Conservation (phyloP, 352 stramenopile species). For the Pythium chondricola region DNA sequence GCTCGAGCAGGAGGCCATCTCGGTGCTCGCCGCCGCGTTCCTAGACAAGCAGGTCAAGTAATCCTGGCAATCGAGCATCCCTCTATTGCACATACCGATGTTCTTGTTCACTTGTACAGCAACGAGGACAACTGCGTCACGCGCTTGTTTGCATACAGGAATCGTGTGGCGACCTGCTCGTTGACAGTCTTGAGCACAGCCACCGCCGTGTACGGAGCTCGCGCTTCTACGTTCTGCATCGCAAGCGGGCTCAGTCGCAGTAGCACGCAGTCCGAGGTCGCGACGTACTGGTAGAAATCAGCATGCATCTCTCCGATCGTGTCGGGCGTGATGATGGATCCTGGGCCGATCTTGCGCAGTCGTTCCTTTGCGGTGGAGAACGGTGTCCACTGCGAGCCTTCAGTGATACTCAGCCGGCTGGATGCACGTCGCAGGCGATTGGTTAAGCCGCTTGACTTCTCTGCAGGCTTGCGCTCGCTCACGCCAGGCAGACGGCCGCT, state of each 20-base stretch:
- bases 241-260: slow-evolving; percentile 47
- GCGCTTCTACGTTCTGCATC: slow-evolving; percentile 49
- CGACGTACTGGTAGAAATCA: slow-evolving; percentile 54
- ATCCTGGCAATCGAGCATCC: neutral
- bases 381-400: slow-evolving; percentile 54
- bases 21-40: slow-evolving; percentile 49
- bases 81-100: slow-evolving; percentile 1
- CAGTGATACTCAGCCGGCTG: slow-evolving; percentile 26
- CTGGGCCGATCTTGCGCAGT: slow-evolving; percentile 67
- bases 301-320: slow-evolving; percentile 19
- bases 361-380: slow-evolving; percentile 58
- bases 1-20: slow-evolving; percentile 93
- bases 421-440: neutral
- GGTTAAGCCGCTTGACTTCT: neutral
- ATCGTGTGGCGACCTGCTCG: slow-evolving; percentile 44
- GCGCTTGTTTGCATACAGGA: slow-evolving; percentile 67
- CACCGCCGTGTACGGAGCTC: slow-evolving; percentile 59
- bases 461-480: neutral
- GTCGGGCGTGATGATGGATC: slow-evolving; percentile 66
- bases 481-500: slow-evolving; percentile 51
- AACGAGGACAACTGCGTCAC: slow-evolving; percentile 72
- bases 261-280: slow-evolving; percentile 57
- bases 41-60: slow-evolving; percentile 23
- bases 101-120: slow-evolving; percentile 48
- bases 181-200: slow-evolving; percentile 74